Conservation (phyloP, 805 yeast species). For the Dipodascopsis uninucleata region DNA sequence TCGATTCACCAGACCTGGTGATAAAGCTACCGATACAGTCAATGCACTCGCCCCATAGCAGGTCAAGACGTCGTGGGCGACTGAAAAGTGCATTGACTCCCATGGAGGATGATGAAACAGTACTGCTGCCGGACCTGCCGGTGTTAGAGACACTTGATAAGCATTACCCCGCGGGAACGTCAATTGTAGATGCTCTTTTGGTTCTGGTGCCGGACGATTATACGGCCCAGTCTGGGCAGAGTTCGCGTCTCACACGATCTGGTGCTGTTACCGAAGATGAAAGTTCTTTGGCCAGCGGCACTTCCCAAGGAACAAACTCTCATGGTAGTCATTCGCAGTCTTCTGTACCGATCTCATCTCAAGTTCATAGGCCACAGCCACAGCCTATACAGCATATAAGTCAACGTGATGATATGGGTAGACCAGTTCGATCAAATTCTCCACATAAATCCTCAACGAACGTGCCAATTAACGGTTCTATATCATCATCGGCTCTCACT, state of each 20-base stretch:
- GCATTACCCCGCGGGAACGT: slow-evolving; percentile 66
- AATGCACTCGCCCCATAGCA: slow-evolving; percentile 2
- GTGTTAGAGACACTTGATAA: slow-evolving; percentile 58
- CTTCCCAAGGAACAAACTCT: slow-evolving; percentile 3
- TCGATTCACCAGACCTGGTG: slow-evolving; percentile 64
- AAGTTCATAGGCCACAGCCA: slow-evolving; percentile 1
- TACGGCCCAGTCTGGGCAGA: no score
- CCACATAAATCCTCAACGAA: slow-evolving; percentile 8
- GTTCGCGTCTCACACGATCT: no score
- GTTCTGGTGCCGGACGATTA: slow-evolving; percentile 45
- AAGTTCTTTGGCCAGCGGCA: slow-evolving; percentile 2
- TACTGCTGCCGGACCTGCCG: slow-evolving; percentile 53
- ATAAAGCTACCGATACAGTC: slow-evolving; percentile 23
- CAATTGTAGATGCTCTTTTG: slow-evolving; percentile 58
- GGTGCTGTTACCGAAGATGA: slow-evolving; percentile 10
- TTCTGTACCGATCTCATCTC: slow-evolving; percentile 2
- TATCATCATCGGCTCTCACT: slow-evolving; percentile 2
- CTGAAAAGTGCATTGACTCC: not conserved
- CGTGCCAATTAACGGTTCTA: not conserved
- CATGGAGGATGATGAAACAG: slow-evolving; percentile 21
- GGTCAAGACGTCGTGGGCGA: slow-evolving; percentile 5
- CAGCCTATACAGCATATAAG: slow-evolving; percentile 5
- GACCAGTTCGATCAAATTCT: slow-evolving; percentile 5
- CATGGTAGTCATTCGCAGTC: no score
- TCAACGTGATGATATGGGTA: slow-evolving; percentile 1